These are phyloP conservation scores for Monosporascus sp. DNA, from an alignment of 2,329 filamentous ascomycete genomes.

Conservation along the genomic window DNA sequence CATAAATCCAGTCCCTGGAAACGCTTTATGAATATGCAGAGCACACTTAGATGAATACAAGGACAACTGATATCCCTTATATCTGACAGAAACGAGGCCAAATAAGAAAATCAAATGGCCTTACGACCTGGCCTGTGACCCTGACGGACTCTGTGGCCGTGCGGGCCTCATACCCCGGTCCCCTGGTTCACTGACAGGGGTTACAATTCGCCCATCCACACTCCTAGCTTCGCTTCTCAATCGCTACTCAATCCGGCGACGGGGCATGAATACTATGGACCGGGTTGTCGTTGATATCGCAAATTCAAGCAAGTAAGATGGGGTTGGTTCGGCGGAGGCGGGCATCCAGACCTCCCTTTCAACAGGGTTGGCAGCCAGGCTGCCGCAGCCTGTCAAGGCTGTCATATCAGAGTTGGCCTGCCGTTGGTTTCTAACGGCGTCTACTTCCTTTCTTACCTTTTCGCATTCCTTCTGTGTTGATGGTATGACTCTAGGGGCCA, in stretches of 20 bases:
- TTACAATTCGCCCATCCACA: not conserved
- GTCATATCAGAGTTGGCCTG: constrained; percentile 14
- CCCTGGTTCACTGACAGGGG: not conserved
- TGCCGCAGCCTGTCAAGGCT: not conserved
- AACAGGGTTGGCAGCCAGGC: no score
- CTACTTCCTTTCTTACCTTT: not conserved
- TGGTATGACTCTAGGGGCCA: not conserved
- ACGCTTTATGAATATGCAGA: no score
- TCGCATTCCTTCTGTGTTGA: not conserved
- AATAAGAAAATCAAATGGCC: constrained; percentile 20
- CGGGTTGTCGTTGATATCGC: constrained; percentile 3
- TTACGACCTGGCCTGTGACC: not conserved
- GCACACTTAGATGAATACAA: no score
- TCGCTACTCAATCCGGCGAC: constrained; percentile 6
- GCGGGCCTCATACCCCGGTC: constrained; percentile 16
- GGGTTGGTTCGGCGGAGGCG: not conserved
- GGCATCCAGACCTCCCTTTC: not conserved
- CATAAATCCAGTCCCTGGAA: no score
- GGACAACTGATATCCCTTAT: no score
- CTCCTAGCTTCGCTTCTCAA: constrained; percentile 6
- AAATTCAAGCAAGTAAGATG: constrained; percentile 6
- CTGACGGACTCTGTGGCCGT: constrained; percentile 9
- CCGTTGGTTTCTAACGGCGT: constrained; percentile 9
- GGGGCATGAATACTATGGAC: constrained; percentile 16
- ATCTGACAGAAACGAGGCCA: constrained; percentile 15